These are phyloP conservation scores for Trichoderma asperellum DNA, from an alignment of 2,329 filamentous ascomycete species.

Conservation along the genomic window DNA sequence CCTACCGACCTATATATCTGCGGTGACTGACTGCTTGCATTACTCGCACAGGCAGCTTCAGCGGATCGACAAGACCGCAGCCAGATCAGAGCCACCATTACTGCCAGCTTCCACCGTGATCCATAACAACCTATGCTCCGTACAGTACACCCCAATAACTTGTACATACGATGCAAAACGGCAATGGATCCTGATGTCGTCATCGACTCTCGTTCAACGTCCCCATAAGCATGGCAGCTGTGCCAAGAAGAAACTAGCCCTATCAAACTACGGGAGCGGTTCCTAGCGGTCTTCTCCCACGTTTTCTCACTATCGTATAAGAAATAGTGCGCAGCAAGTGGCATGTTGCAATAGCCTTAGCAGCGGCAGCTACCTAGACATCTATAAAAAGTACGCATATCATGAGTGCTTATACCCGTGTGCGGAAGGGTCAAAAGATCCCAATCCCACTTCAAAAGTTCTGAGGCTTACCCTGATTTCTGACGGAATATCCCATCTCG, in stretches of 20 bases:
- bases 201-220: neutral
- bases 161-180: neutral
- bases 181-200: slow-evolving; percentile 4
- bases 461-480: neutral
- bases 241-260: slow-evolving; percentile 5
- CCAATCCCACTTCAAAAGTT: neutral
- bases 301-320: neutral
- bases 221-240: neutral
- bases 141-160: neutral
- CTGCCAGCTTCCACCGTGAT: slow-evolving; percentile 2
- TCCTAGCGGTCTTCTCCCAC: neutral
- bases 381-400: neutral
- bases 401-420: neutral
- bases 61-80: neutral
- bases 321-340: neutral
- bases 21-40: neutral
- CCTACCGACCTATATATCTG: neutral
- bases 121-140: neutral
- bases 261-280: neutral
- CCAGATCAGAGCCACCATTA: neutral
- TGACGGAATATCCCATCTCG: neutral
- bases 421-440: neutral
- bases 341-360: neutral
- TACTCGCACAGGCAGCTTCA: neutral
- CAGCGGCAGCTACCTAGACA: neutral